Conservation (phyloP, 1,284 basidiomycete genomes). For the Fomitopsis schrenkii region DNA sequence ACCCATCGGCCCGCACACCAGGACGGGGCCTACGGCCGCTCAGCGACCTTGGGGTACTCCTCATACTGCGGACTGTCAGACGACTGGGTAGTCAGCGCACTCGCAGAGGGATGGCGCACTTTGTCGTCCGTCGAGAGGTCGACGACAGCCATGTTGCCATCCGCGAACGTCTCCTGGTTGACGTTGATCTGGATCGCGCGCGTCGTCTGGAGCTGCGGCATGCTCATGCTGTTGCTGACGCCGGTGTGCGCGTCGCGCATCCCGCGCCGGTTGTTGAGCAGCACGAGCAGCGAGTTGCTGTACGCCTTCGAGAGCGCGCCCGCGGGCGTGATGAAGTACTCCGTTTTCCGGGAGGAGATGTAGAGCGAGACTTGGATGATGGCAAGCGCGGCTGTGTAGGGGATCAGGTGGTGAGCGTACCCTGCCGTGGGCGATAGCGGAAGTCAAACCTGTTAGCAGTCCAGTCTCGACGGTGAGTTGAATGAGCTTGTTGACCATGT, state of each 20-base stretch:
- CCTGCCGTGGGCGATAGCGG: not conserved
- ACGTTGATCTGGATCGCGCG: constrained; percentile 1
- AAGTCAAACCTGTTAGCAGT: not conserved
- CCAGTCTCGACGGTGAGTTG: constrained; percentile 1
- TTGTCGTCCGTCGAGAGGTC: not conserved
- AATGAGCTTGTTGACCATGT: constrained; percentile 2
- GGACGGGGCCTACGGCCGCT: not conserved
- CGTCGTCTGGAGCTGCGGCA: not conserved
- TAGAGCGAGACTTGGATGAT: not conserved
- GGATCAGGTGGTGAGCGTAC: not conserved
- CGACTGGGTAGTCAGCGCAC: not conserved
- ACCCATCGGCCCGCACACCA: not conserved
- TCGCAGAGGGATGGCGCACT: not conserved
- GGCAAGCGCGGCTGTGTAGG: not conserved
- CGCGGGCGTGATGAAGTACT: constrained; percentile 1
- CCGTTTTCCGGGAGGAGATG: not conserved
- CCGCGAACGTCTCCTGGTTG: constrained; percentile 3
- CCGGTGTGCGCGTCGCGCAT: not conserved
- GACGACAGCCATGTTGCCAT: not conserved
- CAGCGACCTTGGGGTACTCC: not conserved
- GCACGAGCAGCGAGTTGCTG: constrained; percentile 3
- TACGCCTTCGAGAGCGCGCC: constrained; percentile 3
- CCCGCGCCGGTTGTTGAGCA: constrained; percentile 1
- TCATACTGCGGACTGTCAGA: not conserved
- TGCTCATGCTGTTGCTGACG: not conserved